phyloP scores from a whole-genome alignment of 2,329 filamentous ascomycete genomes.

The Diaporthe sp. region DNA sequence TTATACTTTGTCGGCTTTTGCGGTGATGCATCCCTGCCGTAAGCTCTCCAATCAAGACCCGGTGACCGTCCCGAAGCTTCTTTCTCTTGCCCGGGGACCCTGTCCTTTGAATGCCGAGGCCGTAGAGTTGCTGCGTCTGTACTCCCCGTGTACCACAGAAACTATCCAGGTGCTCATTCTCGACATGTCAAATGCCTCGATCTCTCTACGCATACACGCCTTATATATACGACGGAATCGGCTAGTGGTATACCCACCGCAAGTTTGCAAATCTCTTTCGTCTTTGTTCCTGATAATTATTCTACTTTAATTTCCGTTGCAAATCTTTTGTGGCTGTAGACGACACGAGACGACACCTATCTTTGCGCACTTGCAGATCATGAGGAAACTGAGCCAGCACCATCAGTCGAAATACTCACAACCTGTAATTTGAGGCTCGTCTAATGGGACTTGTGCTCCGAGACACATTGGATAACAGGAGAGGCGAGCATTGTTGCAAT shows the following conservation, averaged over 20 bases:
- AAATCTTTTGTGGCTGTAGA: background rate
- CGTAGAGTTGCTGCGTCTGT: background rate
- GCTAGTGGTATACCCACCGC: too few species aligned
- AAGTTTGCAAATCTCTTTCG: background rate
- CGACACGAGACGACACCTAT: background rate
- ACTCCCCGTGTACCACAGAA: background rate
- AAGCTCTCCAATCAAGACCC: background rate
- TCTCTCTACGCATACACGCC: background rate
- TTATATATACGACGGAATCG: background rate
- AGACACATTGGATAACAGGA: background rate
- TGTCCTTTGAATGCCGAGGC: background rate
- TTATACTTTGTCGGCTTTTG: slow-evolving; percentile 16
- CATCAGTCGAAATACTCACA: background rate
- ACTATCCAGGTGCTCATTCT: background rate
- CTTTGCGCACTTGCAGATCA: background rate
- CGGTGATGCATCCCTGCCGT: background rate
- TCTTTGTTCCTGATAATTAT: too few species aligned
- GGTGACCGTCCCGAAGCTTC: background rate
- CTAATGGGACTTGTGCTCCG: background rate
- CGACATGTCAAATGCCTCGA: background rate
- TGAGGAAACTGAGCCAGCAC: background rate
- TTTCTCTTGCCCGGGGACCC: background rate
- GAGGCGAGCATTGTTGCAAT: background rate
- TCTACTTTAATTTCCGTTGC: background rate
- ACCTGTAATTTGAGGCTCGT: background rate